phyloP scores from a whole-genome alignment of 2,329 filamentous ascomycete species.

The Zalaria obscura region DNA sequence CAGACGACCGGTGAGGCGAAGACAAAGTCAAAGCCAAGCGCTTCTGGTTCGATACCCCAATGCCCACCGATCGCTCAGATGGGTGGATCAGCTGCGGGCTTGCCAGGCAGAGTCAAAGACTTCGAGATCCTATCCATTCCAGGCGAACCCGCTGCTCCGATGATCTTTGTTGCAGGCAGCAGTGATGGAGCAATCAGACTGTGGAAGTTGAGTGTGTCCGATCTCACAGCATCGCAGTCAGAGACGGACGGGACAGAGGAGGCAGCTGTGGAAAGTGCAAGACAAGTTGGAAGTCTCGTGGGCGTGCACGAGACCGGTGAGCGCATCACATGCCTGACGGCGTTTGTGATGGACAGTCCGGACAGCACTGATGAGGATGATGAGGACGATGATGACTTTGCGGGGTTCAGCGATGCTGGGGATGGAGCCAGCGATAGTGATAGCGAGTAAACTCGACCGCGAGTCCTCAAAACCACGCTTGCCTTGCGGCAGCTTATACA shows the following conservation, averaged over 20 bases:
- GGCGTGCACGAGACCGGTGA: conserved; percentile 75
- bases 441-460: conserved; percentile 1
- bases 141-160: conserved; percentile 23
- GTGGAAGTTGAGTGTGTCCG: conserved; percentile 43
- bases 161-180: conserved; percentile 56
- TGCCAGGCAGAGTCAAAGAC: conserved; percentile 71
- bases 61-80: conserved; percentile 54
- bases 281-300: conserved; percentile 50
- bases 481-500: too few relatives aligned
- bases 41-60: conserved; percentile 26
- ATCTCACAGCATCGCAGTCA: conserved; percentile 9
- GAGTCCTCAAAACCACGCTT: too few relatives aligned
- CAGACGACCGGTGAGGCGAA: conserved; percentile 15
- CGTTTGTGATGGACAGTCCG: conserved; percentile 57
- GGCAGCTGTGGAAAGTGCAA: conserved; percentile 8
- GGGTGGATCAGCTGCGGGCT: conserved; percentile 50
- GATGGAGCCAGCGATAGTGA: conserved; percentile 4
- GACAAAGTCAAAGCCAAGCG: conserved; percentile 26
- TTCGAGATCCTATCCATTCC: conserved; percentile 50
- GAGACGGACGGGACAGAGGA: conserved; percentile 3
- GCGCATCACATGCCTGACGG: conserved; percentile 75
- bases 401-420: not conserved
- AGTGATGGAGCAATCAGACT: conserved; percentile 78
- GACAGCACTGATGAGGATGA: conserved; percentile 1
- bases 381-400: not conserved